Conservation (phyloP, 2,329 filamentous ascomycete genomes). For the Penicillium aurantiogriseum region DNA sequence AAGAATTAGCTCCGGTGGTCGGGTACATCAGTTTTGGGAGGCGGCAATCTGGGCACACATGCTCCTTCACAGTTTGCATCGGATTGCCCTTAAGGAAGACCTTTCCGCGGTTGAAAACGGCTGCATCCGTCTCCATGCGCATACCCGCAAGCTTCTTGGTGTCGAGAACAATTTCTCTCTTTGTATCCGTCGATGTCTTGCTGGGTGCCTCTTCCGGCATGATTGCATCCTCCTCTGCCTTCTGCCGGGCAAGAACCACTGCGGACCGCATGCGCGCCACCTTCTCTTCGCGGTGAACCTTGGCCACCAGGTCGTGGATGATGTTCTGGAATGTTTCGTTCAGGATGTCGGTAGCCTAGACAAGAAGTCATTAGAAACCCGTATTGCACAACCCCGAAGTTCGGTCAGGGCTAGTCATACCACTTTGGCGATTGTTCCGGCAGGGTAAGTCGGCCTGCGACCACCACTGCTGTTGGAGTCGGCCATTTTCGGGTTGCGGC, state of each 20-base stretch:
- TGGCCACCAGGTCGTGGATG: constrained; percentile 58
- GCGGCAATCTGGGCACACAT: constrained; percentile 60
- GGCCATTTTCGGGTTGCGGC: constrained; percentile 28
- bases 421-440: constrained; percentile 43
- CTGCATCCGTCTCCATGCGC: constrained; percentile 51
- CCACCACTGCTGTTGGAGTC: constrained; percentile 33
- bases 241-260: constrained; percentile 44
- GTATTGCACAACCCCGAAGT: neutral
- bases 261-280: constrained; percentile 57
- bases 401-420: constrained; percentile 27
- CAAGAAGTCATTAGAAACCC: neutral
- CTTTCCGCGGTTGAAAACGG: constrained; percentile 53
- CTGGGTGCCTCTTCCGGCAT: constrained; percentile 32
- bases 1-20: constrained; percentile 51
- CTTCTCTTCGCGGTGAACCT: constrained; percentile 61
- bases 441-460: constrained; percentile 30
- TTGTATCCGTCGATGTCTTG: constrained; percentile 31
- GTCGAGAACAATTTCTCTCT: constrained; percentile 37
- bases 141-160: constrained; percentile 36
- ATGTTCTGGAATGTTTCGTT: constrained; percentile 60
- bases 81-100: constrained; percentile 58
- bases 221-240: constrained; percentile 42
- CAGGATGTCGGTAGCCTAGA: constrained; percentile 45
- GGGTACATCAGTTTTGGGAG: constrained; percentile 60
- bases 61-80: constrained; percentile 58